Evolutionary conservation across 225 moss, liverwort and hornwort genomes (phyloP), one percentile per base, ranked within the genome.

Genomic region (Polytrichum formosum): DNA sequence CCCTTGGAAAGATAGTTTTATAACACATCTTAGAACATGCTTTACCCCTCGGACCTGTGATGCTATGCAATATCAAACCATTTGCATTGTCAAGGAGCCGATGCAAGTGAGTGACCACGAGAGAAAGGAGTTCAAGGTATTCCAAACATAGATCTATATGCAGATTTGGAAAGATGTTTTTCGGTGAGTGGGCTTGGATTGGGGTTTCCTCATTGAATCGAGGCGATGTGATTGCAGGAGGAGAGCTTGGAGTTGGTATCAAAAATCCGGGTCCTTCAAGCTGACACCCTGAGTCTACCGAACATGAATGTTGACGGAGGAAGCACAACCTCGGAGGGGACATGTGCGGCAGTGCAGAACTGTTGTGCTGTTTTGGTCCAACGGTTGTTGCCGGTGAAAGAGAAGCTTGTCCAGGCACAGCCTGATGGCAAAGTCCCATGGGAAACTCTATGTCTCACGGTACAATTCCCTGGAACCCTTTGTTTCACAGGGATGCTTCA

Each of bases 321-420:
- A 17, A 86, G 88, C 70, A 86, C 86, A 22, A 74, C 77, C 17
- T 91, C 89, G 21, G 87, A 89, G 66, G 82, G 66, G 4, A 77
- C 76, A 53, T 85, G 83, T 65, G 81, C 75, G 25, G 87, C 84
- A 21, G 81, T 76, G 5, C 65, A 80, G 9, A 9, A 35, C 26
- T 86, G 87, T 5, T 87, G 89, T 67, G 73, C 63, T 21, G 68
- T 55, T 17, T 25, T 89, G 56, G 91, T 89, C 5, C 71, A 79
- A 27, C 77, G 75, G 10, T 67, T 91, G 62, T 30, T 58, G 35
- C 89, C 89, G 1, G 59, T 76, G 65, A 74, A 78, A 55, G 37
- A 69, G 19, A 18, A 87, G 33, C 76, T 84, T 74, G 53, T 20
- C n/a, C 56, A 73, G 55, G 68, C 33, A 29, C 72, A 63, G 4